Base-by-base conservation (phyloP, 2,329 filamentous ascomycete genomes). In the Aspergillus novoparasiticus region DNA sequence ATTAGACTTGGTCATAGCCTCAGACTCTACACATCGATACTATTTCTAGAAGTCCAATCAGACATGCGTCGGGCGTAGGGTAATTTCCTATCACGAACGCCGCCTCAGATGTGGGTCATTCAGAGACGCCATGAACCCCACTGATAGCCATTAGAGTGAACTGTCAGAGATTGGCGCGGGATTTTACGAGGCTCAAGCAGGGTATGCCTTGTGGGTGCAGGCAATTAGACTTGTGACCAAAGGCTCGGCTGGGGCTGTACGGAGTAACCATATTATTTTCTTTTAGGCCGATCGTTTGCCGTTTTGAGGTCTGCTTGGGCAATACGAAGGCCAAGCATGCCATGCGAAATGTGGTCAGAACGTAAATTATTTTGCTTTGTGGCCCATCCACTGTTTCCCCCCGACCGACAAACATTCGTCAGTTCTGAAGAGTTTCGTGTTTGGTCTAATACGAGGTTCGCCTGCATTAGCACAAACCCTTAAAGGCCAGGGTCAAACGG, bases 121-220 rank as follows among this genome's bases (percentile, higher is more conserved):
- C 3, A 54, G 30, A 34, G 51, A 6, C 0, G 5, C 19, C 5
- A 6, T 23, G 28, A 34, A 28, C 19, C 36, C 50, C 58, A 55
- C 58, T 60, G 50, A 55, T 55, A 60, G 4, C 11, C 48, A 21
- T 36, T 19, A 19, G 36, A 55, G 32, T 55, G 58, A 45, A 30
- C 12, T 60, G 36, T 55, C 58, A 54, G 11, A 30, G 14, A 32
- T 30, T 46, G 26, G 48, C 41, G 11, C 34, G 58, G 58, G 12
- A 32, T 34, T 32, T 54, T 55, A 60, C 58, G 50, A 60, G 58
- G 58, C 58, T 60, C 36, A 54, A 39, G 23, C 34, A 43, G 34
- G 34, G 10, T 55, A n/a, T 45, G 58, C 58, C 58, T 60, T 60
- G 58, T 55, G 48, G 34, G 73, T 57, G 3, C 6, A 3, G 14